Base-by-base conservation (phyloP, 352 stramenopile species). In the Phytophthora citricola region DNA sequence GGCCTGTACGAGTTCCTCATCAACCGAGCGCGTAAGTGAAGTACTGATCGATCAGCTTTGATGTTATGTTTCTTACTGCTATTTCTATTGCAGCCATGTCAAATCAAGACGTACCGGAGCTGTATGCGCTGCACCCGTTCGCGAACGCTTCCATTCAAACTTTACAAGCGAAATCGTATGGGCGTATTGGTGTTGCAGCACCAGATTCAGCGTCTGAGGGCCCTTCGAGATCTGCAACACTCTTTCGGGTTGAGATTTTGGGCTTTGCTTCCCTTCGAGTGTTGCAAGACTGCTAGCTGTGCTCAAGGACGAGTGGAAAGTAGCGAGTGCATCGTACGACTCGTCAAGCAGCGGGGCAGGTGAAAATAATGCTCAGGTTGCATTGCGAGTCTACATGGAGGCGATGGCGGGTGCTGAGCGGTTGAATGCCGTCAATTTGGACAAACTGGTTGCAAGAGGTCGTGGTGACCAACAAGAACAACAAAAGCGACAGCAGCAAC, bases 1-100 rank as follows among this genome's bases (percentile, higher is more conserved):
- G 83, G 83, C 12, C 69, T 93, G 12, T 93, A 83, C 59, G 85
- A 93, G 52, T 93, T 86, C 58, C 74, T 93, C 2, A 74, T 93
- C 62, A 93, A 93, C 58, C 78, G 80, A 58, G 79, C 87, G 47
- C 85, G 85, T 93, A 79, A 20, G 85, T 77, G n/a, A 27, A 43
- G 5, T 32, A 26, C 24, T 26, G 24, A 26, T 41, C n/a, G 20
- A 44, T 26, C 41, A 27, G n/a, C 2, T 26, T 31, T 10, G 14
- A 46, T 54, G 17, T 34, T 22, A 4, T 43, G 34, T 61, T 10
- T 64, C 39, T 70, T 31, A 57, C 31, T 40, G 3, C 48, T 55
- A 49, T 50, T 11, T 27, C 11, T 66, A 7, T 27, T 36, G 7
- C 26, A 93, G 85, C 85, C n/a, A 75, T 85, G 49, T 87, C 80